phyloP scores from a whole-genome alignment of 2,329 filamentous ascomycete species.

The Neophaeococcomyces aloes region DNA sequence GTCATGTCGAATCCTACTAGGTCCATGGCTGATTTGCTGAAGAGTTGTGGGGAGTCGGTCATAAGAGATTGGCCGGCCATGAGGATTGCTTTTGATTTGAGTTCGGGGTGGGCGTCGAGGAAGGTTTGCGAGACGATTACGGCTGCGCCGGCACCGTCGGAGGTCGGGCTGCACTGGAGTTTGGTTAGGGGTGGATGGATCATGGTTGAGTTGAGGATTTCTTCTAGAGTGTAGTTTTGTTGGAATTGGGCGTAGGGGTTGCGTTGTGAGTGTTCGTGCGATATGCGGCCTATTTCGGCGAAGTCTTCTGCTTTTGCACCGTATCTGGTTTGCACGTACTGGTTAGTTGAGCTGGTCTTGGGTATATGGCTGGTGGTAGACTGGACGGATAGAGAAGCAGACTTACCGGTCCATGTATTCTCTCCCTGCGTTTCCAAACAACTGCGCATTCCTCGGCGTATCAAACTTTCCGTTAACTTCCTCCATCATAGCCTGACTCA shows the following conservation, averaged over 20 bases:
- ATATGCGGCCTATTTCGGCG: conserved; percentile 84
- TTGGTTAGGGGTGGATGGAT: conserved; percentile 86
- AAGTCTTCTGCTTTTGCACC: conserved; percentile 79
- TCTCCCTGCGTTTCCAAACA: conserved; percentile 86
- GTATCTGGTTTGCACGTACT: conserved; percentile 55
- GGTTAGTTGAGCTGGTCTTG: too few relatives aligned
- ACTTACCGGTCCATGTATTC: conserved; percentile 88
- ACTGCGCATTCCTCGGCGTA: conserved; percentile 74
- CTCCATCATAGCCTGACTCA: conserved; percentile 66
- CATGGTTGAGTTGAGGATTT: conserved; percentile 64
- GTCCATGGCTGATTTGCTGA: conserved; percentile 68
- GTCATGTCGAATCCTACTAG: conserved; percentile 85
- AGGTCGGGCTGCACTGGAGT: conserved; percentile 93
- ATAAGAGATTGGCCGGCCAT: conserved; percentile 80
- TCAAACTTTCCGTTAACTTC: conserved; percentile 70
- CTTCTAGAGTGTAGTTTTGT: conserved; percentile 76
- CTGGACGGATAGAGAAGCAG: too few relatives aligned
- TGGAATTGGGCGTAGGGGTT: conserved; percentile 99
- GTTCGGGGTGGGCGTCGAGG: conserved; percentile 74
- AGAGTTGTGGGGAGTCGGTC: conserved; percentile 73
- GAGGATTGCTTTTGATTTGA: conserved; percentile 68
- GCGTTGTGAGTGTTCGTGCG: conserved; percentile 78
- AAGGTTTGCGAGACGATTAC: conserved; percentile 82
- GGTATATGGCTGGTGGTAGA: too few relatives aligned
- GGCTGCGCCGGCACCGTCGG: conserved; percentile 80